Evolutionary conservation across 140 eudicot genomes (phyloP), one percentile per base, ranked within the genome.

Genomic region (Cichorium intybus): DNA sequence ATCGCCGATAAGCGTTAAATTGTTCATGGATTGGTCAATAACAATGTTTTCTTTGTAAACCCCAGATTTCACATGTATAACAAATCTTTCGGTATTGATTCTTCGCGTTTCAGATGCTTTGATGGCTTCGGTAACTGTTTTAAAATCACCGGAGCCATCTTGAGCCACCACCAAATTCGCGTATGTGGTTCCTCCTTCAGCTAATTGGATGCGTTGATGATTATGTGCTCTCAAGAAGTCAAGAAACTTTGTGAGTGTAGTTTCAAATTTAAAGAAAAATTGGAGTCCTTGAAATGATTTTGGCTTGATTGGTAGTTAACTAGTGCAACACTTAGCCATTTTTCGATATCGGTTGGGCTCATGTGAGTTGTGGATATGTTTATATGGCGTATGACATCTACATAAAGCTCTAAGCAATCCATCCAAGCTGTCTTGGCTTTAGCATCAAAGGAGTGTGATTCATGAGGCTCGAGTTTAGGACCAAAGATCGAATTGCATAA

Each of bases 1-100:
- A 15, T 79, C 89, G 43, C 89, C 89, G 5, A 73, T 41, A 3
- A 83, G 59, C 50, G 48, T 67, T 46, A 79, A 56, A 48, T 83
- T 76, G 22, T 21, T 48, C 69, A 72, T 64, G 15, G 64, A 72
- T 22, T 15, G 56, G 6, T 18, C 5, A 57, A 83, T 58, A 12
- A 37, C 54, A 1, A 83, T 59, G 43, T 68, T 62, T 45, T 81
- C 86, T 26, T 35, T 56, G 52, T 81, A 81, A 67, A 76, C 75
- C 24, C 86, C 86, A 0, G 66, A 23, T 58, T 72, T 77, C 10
- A 81, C 72, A 15, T 81, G 56, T 51, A 81, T 72, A 21, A 64
- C 39, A 26, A 68, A 81, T 55, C 73, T 65, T 53, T 31, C 37
- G 0, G 65, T 43, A 14, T 62, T 62, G 0, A n/a, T 17, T 47